These are phyloP conservation scores for Hypoxylon sp. DNA, from an alignment of 2,329 filamentous ascomycete genomes.

Conservation along the genomic window DNA sequence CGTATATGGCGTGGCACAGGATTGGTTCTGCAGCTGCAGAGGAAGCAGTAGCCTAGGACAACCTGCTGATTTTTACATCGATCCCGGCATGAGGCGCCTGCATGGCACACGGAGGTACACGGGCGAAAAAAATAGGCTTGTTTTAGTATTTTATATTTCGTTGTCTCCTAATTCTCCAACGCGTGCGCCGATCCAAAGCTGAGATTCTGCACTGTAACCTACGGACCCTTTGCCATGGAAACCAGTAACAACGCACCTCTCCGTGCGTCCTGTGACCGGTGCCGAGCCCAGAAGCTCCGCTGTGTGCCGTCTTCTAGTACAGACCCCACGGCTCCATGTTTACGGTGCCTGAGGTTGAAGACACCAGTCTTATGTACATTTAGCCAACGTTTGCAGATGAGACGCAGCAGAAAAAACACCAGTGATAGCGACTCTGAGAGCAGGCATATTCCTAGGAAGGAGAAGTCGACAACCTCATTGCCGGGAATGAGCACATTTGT, in stretches of 20 bases:
- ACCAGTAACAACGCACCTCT: conserved; percentile 8
- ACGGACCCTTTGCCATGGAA: conserved; percentile 3
- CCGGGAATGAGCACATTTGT: conserved; percentile 18
- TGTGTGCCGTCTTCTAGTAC: conserved; percentile 12
- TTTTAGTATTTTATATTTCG: conserved; percentile 9
- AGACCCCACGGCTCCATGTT: conserved; percentile 7
- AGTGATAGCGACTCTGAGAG: conserved; percentile 9
- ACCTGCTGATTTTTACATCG: not conserved
- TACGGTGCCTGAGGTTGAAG: conserved; percentile 15
- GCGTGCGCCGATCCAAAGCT: not conserved
- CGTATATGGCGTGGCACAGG: conserved; percentile 4
- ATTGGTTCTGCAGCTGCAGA: not conserved
- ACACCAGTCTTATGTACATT: conserved; percentile 17
- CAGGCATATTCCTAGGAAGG: not conserved
- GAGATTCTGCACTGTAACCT: conserved; percentile 16
- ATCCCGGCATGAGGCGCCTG: conserved; percentile 6
- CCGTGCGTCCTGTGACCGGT: conserved; percentile 14
- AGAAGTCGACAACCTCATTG: conserved; percentile 8
- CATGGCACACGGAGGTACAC: not conserved
- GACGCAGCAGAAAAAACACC: conserved; percentile 19
- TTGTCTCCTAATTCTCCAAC: not conserved
- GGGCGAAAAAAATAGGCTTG: not conserved
- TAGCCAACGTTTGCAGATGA: conserved; percentile 16
- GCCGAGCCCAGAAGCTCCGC: conserved; percentile 14
- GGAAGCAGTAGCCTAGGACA: not conserved